phyloP scores from a whole-genome alignment of 2,329 filamentous ascomycete genomes.

The Dothideomycetidae sp. region DNA sequence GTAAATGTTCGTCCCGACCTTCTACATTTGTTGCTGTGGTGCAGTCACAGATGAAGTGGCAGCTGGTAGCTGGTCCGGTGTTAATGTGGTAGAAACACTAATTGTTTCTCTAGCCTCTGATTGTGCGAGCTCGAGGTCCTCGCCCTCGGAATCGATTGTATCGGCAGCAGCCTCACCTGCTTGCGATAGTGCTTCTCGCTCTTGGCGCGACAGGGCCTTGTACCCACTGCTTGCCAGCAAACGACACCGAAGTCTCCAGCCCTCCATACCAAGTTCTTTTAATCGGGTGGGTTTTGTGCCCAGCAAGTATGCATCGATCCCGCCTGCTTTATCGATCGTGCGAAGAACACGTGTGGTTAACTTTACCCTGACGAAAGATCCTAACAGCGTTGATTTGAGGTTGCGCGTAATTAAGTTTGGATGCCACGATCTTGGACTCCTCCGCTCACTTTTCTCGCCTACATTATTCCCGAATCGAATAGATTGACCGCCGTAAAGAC shows the following conservation, averaged over 20 bases:
- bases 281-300: conserved; percentile 64
- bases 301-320: conserved; percentile 81
- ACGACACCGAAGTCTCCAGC: conserved; percentile 78
- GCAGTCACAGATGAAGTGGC: no score
- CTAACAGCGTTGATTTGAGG: conserved; percentile 50
- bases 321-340: conserved; percentile 67
- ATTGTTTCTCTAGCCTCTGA: no score
- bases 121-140: no score
- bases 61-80: no score
- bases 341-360: conserved; percentile 52
- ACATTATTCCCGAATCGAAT: conserved; percentile 73
- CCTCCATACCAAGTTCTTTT: conserved; percentile 74
- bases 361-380: conserved; percentile 49
- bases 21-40: no score
- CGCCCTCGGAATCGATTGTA: no score
- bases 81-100: no score
- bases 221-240: conserved; percentile 4
- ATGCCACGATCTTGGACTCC: conserved; percentile 58
- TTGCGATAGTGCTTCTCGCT: no score
- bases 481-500: conserved; percentile 41
- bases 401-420: conserved; percentile 57
- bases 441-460: conserved; percentile 50
- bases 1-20: no score
- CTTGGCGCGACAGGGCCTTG: no score
- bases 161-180: no score